Percentiles rank a stretch among this genome's conserved stretches.
Evolutionary conservation across 768 basidiomycete species (phyloP).

Genomic region (Lactarius sp.): DNA sequence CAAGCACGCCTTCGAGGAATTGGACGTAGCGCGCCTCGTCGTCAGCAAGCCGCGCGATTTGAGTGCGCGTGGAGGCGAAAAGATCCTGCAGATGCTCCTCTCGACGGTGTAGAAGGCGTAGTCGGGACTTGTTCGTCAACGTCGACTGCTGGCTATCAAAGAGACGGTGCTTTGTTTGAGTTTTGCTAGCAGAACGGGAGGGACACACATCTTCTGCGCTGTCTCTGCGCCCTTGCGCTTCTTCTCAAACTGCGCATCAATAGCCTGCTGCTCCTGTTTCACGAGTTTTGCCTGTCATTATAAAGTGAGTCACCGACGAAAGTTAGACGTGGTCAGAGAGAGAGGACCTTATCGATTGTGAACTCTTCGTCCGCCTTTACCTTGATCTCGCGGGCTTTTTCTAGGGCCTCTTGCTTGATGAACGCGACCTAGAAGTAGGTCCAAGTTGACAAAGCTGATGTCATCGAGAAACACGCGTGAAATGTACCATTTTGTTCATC

Average conservation of each 20-base stretch:
- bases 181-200: neutral
- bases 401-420: constrained; percentile 97
- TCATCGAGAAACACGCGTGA: constrained; percentile 24
- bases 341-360: constrained; percentile 87
- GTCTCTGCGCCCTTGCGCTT: constrained; percentile 91
- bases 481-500: constrained; percentile 95
- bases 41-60: constrained; percentile 56
- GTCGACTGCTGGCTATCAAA: constrained; percentile 81
- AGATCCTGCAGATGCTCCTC: constrained; percentile 91
- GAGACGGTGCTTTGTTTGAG: neutral
- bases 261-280: constrained; percentile 90
- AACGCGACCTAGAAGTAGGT: constrained; percentile 62
- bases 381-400: constrained; percentile 95
- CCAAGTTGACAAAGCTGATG: constrained; percentile 2
- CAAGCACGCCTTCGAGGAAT: constrained; percentile 78
- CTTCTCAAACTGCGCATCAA: constrained; percentile 94
- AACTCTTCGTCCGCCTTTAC: constrained; percentile 99
- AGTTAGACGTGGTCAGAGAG: neutral
- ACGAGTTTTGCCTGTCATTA: constrained; percentile 83
- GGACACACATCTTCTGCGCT: constrained; percentile 88
- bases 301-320: neutral
- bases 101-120: constrained; percentile 82
- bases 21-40: constrained; percentile 69
- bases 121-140: constrained; percentile 91
- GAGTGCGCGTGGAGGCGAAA: constrained; percentile 65